Evolutionary conservation across 2,329 filamentous ascomycete genomes (phyloP).

Genomic region (Cryphonectria nitschkei): DNA sequence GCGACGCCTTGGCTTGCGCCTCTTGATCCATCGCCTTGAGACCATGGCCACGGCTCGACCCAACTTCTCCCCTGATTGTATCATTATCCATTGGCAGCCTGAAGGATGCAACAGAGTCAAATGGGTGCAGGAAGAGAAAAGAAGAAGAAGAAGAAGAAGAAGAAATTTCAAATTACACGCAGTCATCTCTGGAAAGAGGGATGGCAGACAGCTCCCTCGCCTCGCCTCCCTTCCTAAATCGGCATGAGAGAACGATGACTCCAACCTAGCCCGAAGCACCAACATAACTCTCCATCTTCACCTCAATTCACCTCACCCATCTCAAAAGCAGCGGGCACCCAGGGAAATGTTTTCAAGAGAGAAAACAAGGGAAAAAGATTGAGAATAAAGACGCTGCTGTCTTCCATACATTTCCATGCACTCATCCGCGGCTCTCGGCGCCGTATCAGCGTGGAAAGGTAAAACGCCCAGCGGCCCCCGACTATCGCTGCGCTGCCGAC

Average conservation of each 20-base stretch:
- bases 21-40: background rate
- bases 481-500: background rate
- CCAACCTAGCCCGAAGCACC: background rate
- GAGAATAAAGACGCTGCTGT: no score
- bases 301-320: background rate
- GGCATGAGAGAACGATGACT: background rate
- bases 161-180: background rate
- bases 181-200: background rate
- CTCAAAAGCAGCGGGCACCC: background rate
- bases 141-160: background rate
- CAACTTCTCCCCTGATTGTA: background rate
- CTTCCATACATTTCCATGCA: background rate
- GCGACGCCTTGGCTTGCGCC: background rate
- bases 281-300: background rate
- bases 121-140: background rate
- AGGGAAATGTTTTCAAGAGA: no score
- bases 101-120: background rate
- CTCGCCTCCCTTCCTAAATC: background rate
- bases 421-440: background rate
- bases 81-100: background rate
- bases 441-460: background rate
- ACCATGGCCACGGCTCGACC: background rate
- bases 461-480: background rate
- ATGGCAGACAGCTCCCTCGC: background rate
- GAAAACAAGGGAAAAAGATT: background rate